Conservation (phyloP, 1,139 yeast species). For the Candida anutae region DNA sequence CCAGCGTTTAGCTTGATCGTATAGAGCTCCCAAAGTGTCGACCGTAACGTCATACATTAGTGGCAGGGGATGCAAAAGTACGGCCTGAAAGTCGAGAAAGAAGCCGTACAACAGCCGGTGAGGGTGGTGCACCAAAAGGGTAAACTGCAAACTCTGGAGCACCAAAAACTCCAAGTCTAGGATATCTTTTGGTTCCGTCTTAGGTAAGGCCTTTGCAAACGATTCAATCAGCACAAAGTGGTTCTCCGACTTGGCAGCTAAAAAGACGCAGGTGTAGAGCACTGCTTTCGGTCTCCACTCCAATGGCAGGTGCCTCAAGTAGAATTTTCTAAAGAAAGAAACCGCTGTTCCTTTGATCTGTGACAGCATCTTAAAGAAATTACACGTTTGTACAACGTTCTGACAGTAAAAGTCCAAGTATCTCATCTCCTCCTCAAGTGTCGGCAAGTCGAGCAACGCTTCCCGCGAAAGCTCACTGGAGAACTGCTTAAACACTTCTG, state of each 20-base stretch:
- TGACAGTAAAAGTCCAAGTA: slow-evolving; percentile 65
- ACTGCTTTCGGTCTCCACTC: slow-evolving; percentile 81
- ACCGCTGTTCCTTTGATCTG: slow-evolving; percentile 73
- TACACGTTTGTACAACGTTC: slow-evolving; percentile 51
- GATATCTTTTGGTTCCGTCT: slow-evolving; percentile 59
- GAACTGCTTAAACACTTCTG: slow-evolving; percentile 21
- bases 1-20: slow-evolving; percentile 61
- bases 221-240: slow-evolving; percentile 78
- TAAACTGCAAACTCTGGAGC: slow-evolving; percentile 67
- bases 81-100: slow-evolving; percentile 75
- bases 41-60: slow-evolving; percentile 29
- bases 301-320: slow-evolving; percentile 71
- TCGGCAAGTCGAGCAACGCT: slow-evolving; percentile 37
- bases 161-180: slow-evolving; percentile 73
- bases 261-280: slow-evolving; percentile 75
- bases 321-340: slow-evolving; percentile 75
- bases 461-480: slow-evolving; percentile 27
- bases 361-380: slow-evolving; percentile 40
- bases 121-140: slow-evolving; percentile 82
- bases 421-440: slow-evolving; percentile 61
- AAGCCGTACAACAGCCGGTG: slow-evolving; percentile 85
- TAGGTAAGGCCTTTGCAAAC: slow-evolving; percentile 65
- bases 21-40: slow-evolving; percentile 44
- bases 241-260: slow-evolving; percentile 91
- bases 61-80: slow-evolving; percentile 36